Base-by-base conservation (phyloP, 805 yeast species). In the Kodamaea kakaduensis region DNA sequence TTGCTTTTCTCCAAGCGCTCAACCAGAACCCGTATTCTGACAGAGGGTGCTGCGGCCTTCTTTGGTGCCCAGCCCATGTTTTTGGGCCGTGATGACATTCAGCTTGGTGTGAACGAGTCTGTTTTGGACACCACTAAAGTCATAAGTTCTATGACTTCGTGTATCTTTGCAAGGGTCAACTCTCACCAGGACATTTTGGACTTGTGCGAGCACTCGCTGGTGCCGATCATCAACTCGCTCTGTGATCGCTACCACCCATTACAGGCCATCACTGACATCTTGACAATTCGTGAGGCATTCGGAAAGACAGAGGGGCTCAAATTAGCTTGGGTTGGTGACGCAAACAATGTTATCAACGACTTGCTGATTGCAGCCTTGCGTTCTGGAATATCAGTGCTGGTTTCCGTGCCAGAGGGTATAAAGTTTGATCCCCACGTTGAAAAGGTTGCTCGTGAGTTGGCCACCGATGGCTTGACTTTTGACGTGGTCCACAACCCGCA, bases 11-110 rank as follows among this genome's bases (percentile, higher is more conserved):
- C 87, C 38, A 93, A 93, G 58, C 78, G 98, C 60, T 86, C 96
- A 5, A 93, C 98, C 16, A 76, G 98, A 61, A 93, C 98, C 16
- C 78, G 98, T 61, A 77, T 93, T 24, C 87, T 96, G 16, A 73
- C 89, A 8, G 98, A 93, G 58, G 97, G 95, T 33, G 98, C 98
- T 10, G 84, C 89, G 9, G 73, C 84, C 2, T 88, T 83, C 56
- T 84, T 90, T 47, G 97, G 97, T 13, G 97, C 89, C 5, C 93
- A 82, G 49, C 96, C 98, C 9, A 84, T 93, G 93, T 93, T 93
- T 53, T 69, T 93, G 46, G 97, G 98, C 33, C 87, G 84, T 50
- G 96, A 89, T 48, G 98, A 93, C 51, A 93, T 93, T 55, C 98
- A 93, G 61, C 69, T 93, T 37, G 98, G 98, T 28, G 96, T 87